Evolutionary conservation across 2,329 filamentous ascomycete genomes (phyloP).

Genomic region (Fusarium graminum): DNA sequence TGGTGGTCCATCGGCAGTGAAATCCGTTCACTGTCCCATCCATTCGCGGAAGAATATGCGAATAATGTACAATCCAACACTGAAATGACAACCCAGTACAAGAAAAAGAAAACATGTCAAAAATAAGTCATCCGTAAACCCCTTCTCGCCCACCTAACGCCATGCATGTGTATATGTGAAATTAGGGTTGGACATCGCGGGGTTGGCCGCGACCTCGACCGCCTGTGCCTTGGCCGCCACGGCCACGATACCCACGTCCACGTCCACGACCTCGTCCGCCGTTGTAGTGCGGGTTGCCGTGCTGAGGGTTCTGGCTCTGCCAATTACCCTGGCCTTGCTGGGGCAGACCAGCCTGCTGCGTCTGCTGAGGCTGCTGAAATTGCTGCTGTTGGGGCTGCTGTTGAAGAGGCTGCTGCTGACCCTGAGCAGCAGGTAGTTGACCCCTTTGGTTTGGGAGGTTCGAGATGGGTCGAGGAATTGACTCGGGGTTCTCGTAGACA

Average conservation of each 20-base stretch:
- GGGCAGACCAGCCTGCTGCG: slow-evolving; percentile 50
- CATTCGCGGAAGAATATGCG: slow-evolving; percentile 55
- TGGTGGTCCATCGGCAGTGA: slow-evolving; percentile 51
- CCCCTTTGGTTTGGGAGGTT: slow-evolving; percentile 56
- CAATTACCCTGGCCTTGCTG: slow-evolving; percentile 57
- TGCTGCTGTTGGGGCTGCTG: slow-evolving; percentile 51
- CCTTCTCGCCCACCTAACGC: slow-evolving; percentile 47
- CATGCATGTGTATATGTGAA: slow-evolving; percentile 46
- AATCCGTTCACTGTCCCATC: slow-evolving; percentile 53
- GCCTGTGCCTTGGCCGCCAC: slow-evolving; percentile 53
- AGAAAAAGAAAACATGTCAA: slow-evolving; percentile 51
- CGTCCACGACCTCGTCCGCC: slow-evolving; percentile 56
- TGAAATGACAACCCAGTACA: slow-evolving; percentile 50
- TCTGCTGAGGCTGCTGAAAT: slow-evolving; percentile 50
- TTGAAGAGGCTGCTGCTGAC: slow-evolving; percentile 49
- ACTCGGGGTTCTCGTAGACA: slow-evolving; percentile 96
- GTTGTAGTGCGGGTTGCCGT: slow-evolving; percentile 53
- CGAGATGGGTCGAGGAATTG: slow-evolving; percentile 84
- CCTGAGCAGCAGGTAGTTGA: slow-evolving; percentile 49
- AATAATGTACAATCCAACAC: slow-evolving; percentile 61
- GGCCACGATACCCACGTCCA: slow-evolving; percentile 57
- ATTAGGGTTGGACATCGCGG: slow-evolving; percentile 54
- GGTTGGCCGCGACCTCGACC: slow-evolving; percentile 56
- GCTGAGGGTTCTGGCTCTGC: slow-evolving; percentile 56
- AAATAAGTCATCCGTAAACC: slow-evolving; percentile 43